phyloP scores from a whole-genome alignment of 2,329 filamentous ascomycete species.

The Colletotrichum sp. region DNA sequence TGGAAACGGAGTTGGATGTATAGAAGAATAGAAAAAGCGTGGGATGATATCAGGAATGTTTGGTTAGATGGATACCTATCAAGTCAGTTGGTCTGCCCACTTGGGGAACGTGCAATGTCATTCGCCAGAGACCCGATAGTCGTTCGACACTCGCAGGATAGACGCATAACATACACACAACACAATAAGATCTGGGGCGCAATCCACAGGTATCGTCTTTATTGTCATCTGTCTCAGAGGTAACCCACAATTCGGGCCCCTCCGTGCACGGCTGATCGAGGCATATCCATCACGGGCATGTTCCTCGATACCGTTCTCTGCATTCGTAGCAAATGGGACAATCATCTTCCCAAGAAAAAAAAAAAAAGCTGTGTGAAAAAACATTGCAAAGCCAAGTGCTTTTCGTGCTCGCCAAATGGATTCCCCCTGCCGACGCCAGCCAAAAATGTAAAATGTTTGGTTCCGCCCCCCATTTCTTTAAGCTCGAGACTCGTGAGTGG shows the following conservation, averaged over 20 bases:
- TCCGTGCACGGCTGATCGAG: neutral
- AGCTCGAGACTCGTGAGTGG: slow-evolving; percentile 14
- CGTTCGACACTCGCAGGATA: neutral
- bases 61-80: slow-evolving; percentile 7
- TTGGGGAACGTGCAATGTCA: neutral
- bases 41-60: neutral
- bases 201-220: slow-evolving; percentile 19
- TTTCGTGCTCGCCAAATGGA: slow-evolving; percentile 21
- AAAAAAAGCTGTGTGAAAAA: neutral
- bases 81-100: neutral
- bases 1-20: neutral
- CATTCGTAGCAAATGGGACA: slow-evolving; percentile 13
- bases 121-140: neutral
- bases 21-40: neutral
- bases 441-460: slow-evolving; percentile 19
- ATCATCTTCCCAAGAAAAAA: slow-evolving; percentile 6
- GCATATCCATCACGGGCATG: neutral
- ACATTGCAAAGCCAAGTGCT: slow-evolving; percentile 18
- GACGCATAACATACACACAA: neutral
- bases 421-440: slow-evolving; percentile 19
- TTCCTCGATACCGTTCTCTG: neutral
- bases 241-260: neutral
- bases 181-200: neutral
- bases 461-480: slow-evolving; percentile 5
- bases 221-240: slow-evolving; percentile 15